Evolutionary conservation across 176 grass and related monocot species (phyloP), one percentile per base, ranked within the genome.

Genomic region (Ampelocalamus luodianensis): DNA sequence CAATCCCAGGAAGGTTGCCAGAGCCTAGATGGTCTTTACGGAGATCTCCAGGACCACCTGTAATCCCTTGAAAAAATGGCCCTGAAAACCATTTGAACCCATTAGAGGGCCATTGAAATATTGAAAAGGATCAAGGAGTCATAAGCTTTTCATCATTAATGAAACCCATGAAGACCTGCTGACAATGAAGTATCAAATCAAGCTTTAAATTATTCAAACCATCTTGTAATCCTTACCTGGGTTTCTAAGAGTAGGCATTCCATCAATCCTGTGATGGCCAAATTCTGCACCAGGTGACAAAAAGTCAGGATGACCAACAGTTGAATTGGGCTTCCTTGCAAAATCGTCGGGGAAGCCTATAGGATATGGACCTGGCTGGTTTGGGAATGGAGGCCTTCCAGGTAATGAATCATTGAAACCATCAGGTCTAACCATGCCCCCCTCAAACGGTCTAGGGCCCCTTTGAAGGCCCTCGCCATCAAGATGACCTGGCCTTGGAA

Each of bases 211-310:
- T 72, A 77, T 86, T 51, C 37, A 77, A 63, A 53, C 16, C 61
- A 74, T 64, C 59, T 61, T 45, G 74, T 78, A 89, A 78, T 82
- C 56, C 69, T 66, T 95, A 87, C 89, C 80, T 67, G 88, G 65
- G n/a, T 85, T 93, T 75, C 90, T 93, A 23, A 91, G 40, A 76
- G 74, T 71, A 66, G 92, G 87, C 38, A 91, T 79, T 75, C 80
- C 90, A 88, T 89, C 90, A 76, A 90, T 69, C 49, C 74, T 79
- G 49, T 79, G 82, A 68, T 60, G 75, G 59, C 78, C 90, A 66
- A 82, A 95, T 87, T 95, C 90, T 73, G 72, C 22, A 87, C 73
- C 82, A 76, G 78, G 82, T 67, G 91, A 81, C 42, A 80, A 50
- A 54, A 90, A 81, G 37, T 95, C 88, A 79, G 82, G 65, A 70